Evolutionary conservation across 2,329 filamentous ascomycete genomes (phyloP).

Genomic region (Stagonosporopsis tanaceti): DNA sequence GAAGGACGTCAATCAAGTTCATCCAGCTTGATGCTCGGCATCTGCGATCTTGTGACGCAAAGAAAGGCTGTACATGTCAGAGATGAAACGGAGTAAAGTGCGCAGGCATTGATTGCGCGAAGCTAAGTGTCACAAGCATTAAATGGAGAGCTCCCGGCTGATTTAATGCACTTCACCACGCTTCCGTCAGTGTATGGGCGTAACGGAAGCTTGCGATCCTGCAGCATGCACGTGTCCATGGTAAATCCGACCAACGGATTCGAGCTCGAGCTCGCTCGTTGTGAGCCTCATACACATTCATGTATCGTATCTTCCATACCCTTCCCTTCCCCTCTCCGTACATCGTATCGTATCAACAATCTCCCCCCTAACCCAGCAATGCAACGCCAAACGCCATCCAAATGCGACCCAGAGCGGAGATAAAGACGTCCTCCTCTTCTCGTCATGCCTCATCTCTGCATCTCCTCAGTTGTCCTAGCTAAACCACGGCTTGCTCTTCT

Average conservation of each 20-base stretch:
- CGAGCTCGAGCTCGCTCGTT: background rate
- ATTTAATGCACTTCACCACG: background rate
- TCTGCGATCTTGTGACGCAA: no score
- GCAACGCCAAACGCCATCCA: conserved; percentile 7
- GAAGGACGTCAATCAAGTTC: no score
- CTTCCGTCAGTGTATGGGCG: background rate
- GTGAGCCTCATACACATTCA: background rate
- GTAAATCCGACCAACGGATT: background rate
- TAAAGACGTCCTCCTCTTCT: background rate
- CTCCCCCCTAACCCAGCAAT: background rate
- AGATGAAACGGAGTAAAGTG: no score
- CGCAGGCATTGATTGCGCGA: no score
- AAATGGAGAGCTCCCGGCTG: no score
- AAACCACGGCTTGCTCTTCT: conserved; percentile 33
- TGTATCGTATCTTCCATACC: background rate
- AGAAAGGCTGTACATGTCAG: no score
- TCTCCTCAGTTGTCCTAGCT: conserved; percentile 8
- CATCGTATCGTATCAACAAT: background rate
- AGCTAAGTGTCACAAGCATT: no score
- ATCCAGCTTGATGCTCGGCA: no score
- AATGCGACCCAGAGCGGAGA: conserved; percentile 15
- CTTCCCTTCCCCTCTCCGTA: background rate
- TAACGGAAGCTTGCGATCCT: no score
- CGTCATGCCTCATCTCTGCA: background rate
- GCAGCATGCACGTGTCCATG: no score